phyloP scores from a whole-genome alignment of 164 flowering plant genomes.

The Saururus chinensis region DNA sequence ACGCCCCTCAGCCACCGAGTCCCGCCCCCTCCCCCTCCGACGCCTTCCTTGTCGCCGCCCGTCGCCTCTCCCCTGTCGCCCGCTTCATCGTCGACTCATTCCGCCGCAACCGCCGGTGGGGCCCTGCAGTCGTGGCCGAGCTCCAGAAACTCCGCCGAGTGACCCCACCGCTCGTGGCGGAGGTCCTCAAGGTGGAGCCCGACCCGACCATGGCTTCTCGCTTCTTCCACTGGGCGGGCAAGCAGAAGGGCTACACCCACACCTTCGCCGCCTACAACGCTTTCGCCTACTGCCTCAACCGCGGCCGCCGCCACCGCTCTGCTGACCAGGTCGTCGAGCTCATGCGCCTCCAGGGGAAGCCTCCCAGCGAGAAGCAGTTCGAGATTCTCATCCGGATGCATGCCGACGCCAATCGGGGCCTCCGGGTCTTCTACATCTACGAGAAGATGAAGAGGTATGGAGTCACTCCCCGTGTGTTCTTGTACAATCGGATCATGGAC shows the following conservation, averaged over 20 bases:
- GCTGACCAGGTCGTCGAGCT: conserved; percentile 92
- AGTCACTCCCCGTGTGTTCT: conserved; percentile 57
- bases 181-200: conserved; percentile 59
- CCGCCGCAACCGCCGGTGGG: conserved; percentile 61
- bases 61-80: conserved; percentile 74
- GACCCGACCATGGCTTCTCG: conserved; percentile 54
- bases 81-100: conserved; percentile 79
- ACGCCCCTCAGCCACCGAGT: conserved; percentile 10
- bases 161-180: conserved; percentile 66
- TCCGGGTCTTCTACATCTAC: conserved; percentile 68
- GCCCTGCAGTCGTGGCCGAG: conserved; percentile 44
- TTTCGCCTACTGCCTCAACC: conserved; percentile 71
- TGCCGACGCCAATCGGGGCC: conserved; percentile 66
- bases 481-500: conserved; percentile 82
- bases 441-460: conserved; percentile 87
- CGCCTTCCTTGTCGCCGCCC: conserved; percentile 34
- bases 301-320: conserved; percentile 47
- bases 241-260: conserved; percentile 84
- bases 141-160: conserved; percentile 77
- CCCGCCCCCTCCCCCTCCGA: conserved; percentile 31
- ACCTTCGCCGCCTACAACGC: conserved; percentile 76
- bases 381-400: conserved; percentile 93
- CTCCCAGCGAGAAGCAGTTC: conserved; percentile 82
- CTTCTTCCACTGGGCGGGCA: conserved; percentile 94
- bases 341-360: conserved; percentile 79